These are phyloP conservation scores for Hygrophoropsis aurantiaca DNA, from an alignment of 768 basidiomycete genomes.

Conservation along the genomic window DNA sequence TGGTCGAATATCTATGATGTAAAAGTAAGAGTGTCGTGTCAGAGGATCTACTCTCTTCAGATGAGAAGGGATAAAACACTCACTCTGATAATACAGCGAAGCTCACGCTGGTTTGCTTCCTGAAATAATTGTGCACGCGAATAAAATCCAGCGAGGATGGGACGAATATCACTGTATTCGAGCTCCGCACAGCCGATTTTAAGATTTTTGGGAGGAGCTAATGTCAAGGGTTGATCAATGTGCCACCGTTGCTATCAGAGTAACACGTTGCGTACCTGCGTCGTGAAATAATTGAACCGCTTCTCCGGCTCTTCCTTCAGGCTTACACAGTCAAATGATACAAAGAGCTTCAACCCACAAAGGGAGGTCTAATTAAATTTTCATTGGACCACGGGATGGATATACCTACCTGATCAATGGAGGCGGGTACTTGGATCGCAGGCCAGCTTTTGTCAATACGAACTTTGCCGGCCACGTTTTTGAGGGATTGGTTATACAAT, in stretches of 20 bases:
- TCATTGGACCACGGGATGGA: not conserved
- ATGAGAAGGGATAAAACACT: constrained; percentile 16
- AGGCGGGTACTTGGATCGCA: constrained; percentile 77
- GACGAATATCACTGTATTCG: constrained; percentile 84
- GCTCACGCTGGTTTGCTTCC: constrained; percentile 65
- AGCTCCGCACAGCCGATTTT: constrained; percentile 92
- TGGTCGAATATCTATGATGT: constrained; percentile 75
- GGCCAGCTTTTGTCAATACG: constrained; percentile 63
- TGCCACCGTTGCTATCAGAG: not conserved
- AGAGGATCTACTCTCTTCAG: no score
- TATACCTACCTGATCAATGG: constrained; percentile 71
- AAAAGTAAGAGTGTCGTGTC: not conserved
- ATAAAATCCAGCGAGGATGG: constrained; percentile 98
- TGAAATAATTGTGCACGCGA: constrained; percentile 83
- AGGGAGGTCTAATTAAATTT: not conserved
- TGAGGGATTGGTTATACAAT: constrained; percentile 71
- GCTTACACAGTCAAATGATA: constrained; percentile 69
- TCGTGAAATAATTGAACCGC: constrained; percentile 85
- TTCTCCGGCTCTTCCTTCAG: constrained; percentile 82
- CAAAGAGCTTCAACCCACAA: constrained; percentile 53
- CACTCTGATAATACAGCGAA: constrained; percentile 92
- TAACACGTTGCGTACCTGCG: constrained; percentile 54
- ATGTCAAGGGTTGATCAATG: no score
- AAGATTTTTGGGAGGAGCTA: constrained; percentile 80
- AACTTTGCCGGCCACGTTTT: constrained; percentile 85